A percentile compares a stretch with the other conserved stretches of the same genome.
These are phyloP conservation scores for Chaetomium tenue DNA, from an alignment of 495 filamentous ascomycete genomes.

Conservation along the genomic window DNA sequence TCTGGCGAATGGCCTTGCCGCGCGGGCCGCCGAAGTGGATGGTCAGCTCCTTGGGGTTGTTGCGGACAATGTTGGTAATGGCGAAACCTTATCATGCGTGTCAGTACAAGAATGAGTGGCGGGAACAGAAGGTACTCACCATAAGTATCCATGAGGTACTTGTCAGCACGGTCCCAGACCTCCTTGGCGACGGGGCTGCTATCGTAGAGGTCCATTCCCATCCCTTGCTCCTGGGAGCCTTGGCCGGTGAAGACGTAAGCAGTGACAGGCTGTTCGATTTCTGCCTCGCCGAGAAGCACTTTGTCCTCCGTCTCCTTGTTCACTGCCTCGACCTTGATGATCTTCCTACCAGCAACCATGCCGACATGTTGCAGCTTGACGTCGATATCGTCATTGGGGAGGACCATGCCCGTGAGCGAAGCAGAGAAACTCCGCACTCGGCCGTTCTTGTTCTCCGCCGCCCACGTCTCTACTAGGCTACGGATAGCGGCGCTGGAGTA, in stretches of 20 bases:
- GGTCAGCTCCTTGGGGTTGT: constrained; percentile 98
- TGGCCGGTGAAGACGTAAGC: constrained; percentile 98
- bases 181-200: constrained; percentile 91
- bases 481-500: constrained; percentile 98
- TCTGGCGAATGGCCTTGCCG: constrained; percentile 94
- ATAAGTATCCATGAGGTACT: constrained; percentile 98
- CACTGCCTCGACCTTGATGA: constrained; percentile 94
- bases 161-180: constrained; percentile 97
- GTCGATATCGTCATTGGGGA: constrained; percentile 91
- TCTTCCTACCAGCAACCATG: constrained; percentile 97
- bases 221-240: constrained; percentile 96
- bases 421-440: constrained; percentile 96
- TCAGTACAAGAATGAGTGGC: constrained; percentile 39
- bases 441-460: constrained; percentile 95
- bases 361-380: constrained; percentile 94
- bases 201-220: constrained; percentile 98
- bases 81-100: constrained; percentile 63
- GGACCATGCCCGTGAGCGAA: constrained; percentile 92
- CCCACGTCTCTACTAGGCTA: constrained; percentile 98
- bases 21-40: constrained; percentile 97
- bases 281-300: constrained; percentile 89
- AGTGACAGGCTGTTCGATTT: constrained; percentile 97
- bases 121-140: constrained; percentile 55
- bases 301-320: constrained; percentile 95
- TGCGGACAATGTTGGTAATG: constrained; percentile 98